Evolutionary conservation across 2,329 filamentous ascomycete genomes (phyloP).

Genomic region (Claviceps cyperi): DNA sequence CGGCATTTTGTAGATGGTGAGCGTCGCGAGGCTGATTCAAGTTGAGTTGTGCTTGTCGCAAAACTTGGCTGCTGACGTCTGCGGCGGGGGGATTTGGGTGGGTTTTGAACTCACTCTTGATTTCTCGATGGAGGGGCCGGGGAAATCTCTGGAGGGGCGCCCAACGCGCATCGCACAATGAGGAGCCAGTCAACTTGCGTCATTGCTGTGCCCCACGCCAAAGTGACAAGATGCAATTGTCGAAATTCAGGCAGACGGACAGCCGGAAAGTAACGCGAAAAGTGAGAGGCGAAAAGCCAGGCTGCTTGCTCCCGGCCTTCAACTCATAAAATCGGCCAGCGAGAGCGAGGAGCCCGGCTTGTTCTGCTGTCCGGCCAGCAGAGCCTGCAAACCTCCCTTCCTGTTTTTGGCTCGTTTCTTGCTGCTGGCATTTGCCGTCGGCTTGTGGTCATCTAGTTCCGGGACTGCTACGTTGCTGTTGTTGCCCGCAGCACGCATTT

Average conservation of each 20-base stretch:
- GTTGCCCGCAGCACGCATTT: conserved; percentile 7
- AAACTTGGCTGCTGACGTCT: background rate
- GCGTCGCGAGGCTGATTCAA: background rate
- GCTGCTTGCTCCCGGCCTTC: background rate
- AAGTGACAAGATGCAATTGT: no score
- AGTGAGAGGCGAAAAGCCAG: no score
- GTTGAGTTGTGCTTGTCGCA: background rate
- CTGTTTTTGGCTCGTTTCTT: conserved; percentile 51
- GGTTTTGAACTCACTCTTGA: no score
- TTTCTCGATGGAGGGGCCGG: no score
- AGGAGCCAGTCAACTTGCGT: no score
- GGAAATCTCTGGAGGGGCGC: no score
- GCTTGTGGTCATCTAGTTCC: conserved; percentile 10
- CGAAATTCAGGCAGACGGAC: no score
- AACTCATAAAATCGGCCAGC: conserved; percentile 38
- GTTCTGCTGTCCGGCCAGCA: conserved; percentile 39
- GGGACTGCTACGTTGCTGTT: background rate
- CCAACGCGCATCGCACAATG: no score
- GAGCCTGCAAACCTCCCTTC: conserved; percentile 51
- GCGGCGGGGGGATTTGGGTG: no score
- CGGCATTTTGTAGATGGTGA: conserved; percentile 23
- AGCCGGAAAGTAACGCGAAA: no score
- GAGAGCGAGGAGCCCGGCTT: conserved; percentile 30
- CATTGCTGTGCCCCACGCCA: no score
- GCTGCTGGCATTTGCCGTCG: conserved; percentile 36